Base-by-base conservation (phyloP, 2,329 filamentous ascomycete genomes). In the Epichloe hybrida region DNA sequence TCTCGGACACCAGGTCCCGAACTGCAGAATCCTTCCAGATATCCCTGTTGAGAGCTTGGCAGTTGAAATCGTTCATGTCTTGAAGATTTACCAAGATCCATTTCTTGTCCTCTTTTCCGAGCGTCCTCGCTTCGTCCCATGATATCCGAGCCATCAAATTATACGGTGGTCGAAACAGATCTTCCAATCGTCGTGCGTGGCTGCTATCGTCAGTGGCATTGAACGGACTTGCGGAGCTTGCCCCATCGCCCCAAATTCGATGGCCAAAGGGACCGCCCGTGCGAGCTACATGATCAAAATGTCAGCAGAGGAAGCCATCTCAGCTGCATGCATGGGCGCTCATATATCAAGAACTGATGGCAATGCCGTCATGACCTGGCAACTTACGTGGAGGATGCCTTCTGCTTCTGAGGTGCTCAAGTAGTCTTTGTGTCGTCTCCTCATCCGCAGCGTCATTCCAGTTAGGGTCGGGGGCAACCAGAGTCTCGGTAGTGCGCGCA, bases 51-150 rank as follows among this genome's bases (percentile, higher is more conserved):
- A 98, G 73, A 3, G 87, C 79, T 65, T 98, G 93, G 66, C 93
- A 98, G 66, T 93, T 86, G 66, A 98, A 98, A 61, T 95, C 83
- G 37, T 86, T 86, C 57, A 87, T 81, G 63, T 98, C 90, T 67
- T 98, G 93, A 15, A 98, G 82, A 64, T 98, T 97, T 55, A 96
- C 88, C 58, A 98, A 69, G 46, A 98, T 79, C 93, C 93, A 98
- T 66, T 95, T 96, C 72, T 88, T 83, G 31, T 83, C 77, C 44
- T 89, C 86, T 64, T 93, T 95, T 53, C 91, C 93, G 59, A 89
- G 76, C 15, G 90, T 80, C 50, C 93, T 81, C 13, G 88, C 93
- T 52, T 84, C 77, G 56, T 95, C 88, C 83, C 88, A 95, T n/a
- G 80, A 72, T 35, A 88, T 67, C 36, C 80, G 79, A 21, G 80